A percentile compares a stretch with the other conserved stretches of the same genome.
Conservation (phyloP, 176 grass and related monocot genomes). For the Oryza glaberrima region DNA sequence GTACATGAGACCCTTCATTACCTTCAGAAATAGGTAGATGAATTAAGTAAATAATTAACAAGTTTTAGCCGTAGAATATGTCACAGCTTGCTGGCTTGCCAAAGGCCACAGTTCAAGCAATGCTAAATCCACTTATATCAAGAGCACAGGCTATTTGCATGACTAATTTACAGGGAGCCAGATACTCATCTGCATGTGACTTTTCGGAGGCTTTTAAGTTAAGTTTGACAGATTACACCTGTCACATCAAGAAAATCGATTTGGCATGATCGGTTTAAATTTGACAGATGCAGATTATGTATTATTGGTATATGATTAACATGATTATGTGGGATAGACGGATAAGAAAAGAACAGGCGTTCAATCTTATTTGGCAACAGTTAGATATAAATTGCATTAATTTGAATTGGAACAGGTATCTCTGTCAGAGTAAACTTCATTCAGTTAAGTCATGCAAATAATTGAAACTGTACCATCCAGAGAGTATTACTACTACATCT, state of each 20-base stretch:
- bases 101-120: not conserved
- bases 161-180: not conserved
- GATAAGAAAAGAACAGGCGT: not conserved
- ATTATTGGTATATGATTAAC: conserved; percentile 1
- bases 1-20: not conserved
- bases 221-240: not conserved
- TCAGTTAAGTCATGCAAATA: not conserved
- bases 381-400: conserved; percentile 4
- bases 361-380: not conserved
- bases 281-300: not conserved
- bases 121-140: not conserved
- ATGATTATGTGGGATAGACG: not conserved
- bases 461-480: not conserved
- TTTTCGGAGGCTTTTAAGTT: not conserved
- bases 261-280: conserved; percentile 15
- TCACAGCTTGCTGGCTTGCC: not conserved
- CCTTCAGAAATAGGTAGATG: not conserved
- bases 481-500: not conserved
- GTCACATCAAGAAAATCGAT: conserved; percentile 3
- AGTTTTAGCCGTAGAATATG: not conserved
- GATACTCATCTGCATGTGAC: not conserved
- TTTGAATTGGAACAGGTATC: not conserved
- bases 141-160: not conserved
- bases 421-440: not conserved
- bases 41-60: not conserved